Conservation (phyloP, 2,329 filamentous ascomycete species). For the Clonostachys chloroleuca region DNA sequence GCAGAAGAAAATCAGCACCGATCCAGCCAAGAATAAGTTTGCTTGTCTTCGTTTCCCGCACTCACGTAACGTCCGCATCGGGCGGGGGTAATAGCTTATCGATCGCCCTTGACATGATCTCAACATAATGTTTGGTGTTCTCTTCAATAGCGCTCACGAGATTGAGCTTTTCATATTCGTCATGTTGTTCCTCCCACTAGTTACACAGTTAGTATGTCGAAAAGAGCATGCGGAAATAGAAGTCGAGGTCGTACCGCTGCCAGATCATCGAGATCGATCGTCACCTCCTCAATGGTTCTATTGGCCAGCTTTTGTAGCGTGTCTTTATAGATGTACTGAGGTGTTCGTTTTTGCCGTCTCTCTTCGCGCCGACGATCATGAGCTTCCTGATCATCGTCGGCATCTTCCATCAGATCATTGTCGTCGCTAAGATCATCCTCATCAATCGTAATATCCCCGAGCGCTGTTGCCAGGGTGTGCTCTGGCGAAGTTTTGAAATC, state of each 20-base stretch:
- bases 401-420: slow-evolving; percentile 86
- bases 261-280: slow-evolving; percentile 87
- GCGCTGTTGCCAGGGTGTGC: slow-evolving; percentile 71
- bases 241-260: slow-evolving; percentile 51
- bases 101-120: slow-evolving; percentile 82
- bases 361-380: slow-evolving; percentile 44
- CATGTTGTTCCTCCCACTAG: slow-evolving; percentile 71
- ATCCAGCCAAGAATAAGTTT: neutral
- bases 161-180: slow-evolving; percentile 63
- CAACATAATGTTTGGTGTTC: slow-evolving; percentile 94
- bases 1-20: neutral
- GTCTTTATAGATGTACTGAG: slow-evolving; percentile 83
- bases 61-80: slow-evolving; percentile 71
- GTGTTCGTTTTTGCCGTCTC: slow-evolving; percentile 43
- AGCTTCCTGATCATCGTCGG: slow-evolving; percentile 44
- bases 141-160: slow-evolving; percentile 80
- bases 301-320: slow-evolving; percentile 85
- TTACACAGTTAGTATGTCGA: neutral
- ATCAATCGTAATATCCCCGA: slow-evolving; percentile 81
- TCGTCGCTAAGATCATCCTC: slow-evolving; percentile 85
- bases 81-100: slow-evolving; percentile 82
- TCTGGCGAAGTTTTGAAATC: slow-evolving; percentile 79
- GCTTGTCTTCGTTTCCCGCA: slow-evolving; percentile 1
- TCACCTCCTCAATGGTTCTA: slow-evolving; percentile 69
- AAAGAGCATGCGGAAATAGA: neutral